These are phyloP conservation scores for Colletotrichum eleusines DNA, from an alignment of 2,329 filamentous ascomycete species.

Conservation along the genomic window DNA sequence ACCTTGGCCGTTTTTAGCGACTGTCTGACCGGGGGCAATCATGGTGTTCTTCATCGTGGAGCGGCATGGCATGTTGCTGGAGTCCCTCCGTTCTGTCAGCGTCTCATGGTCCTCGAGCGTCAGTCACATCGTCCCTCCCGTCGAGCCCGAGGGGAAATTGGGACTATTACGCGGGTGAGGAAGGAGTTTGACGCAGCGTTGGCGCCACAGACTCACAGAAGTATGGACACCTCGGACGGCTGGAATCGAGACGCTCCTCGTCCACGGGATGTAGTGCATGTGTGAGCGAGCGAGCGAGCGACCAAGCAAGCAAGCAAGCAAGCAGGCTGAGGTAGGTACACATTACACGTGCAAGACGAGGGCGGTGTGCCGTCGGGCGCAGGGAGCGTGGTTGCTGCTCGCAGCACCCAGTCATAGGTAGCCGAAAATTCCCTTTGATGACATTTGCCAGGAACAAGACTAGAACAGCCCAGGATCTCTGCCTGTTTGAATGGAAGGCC, in stretches of 20 bases:
- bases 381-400: background rate
- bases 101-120: background rate
- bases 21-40: conserved; percentile 26
- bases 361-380: no score
- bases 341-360: background rate
- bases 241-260: background rate
- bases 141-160: background rate
- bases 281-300: background rate
- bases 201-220: no score
- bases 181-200: background rate
- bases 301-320: no score
- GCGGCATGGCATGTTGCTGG: conserved; percentile 3
- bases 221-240: no score
- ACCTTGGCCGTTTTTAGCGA: conserved; percentile 16
- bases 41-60: conserved; percentile 25
- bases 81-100: conserved; percentile 9
- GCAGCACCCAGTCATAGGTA: background rate
- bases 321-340: no score
- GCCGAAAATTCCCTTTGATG: background rate
- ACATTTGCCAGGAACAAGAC: background rate
- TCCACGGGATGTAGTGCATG: background rate
- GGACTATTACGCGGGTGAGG: no score
- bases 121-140: background rate
- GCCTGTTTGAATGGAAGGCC: background rate
- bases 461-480: background rate